Percentiles rank a stretch among this genome's conserved stretches.
Conservation (phyloP, 2,329 filamentous ascomycete species). For the Fusarium nisikadoi region DNA sequence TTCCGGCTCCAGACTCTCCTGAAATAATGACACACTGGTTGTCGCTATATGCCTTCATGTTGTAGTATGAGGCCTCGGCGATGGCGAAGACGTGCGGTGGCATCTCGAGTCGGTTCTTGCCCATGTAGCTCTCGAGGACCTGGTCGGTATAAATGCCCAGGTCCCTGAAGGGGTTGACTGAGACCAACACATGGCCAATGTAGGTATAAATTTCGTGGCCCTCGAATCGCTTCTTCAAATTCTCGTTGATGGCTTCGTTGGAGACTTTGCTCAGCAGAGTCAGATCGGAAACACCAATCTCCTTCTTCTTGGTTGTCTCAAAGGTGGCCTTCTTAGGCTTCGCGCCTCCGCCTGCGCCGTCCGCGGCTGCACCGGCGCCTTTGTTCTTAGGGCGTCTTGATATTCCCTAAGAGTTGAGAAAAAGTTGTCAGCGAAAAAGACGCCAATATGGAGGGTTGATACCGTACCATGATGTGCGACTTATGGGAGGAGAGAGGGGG, state of each 20-base stretch:
- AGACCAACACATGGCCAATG: conserved; percentile 98
- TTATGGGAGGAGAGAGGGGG: conserved; percentile 26
- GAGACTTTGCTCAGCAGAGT: conserved; percentile 98
- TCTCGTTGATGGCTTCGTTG: conserved; percentile 99
- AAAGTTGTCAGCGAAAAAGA: conserved; percentile 26
- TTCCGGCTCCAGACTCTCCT: conserved; percentile 96
- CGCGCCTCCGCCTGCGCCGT: conserved; percentile 54
- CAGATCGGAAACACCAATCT: conserved; percentile 97
- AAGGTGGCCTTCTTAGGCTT: conserved; percentile 96
- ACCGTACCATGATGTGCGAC: conserved; percentile 50
- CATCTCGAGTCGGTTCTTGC: conserved; percentile 95
- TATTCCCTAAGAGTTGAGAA: conserved; percentile 48
- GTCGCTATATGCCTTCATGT: conserved; percentile 99
- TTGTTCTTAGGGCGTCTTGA: conserved; percentile 56
- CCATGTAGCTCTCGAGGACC: conserved; percentile 92
- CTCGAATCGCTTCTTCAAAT: conserved; percentile 97
- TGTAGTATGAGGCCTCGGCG: conserved; percentile 96
- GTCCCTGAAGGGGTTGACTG: conserved; percentile 97
- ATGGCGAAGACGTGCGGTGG: conserved; percentile 97
- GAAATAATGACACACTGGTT: conserved; percentile 99
- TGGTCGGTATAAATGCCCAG: conserved; percentile 97
- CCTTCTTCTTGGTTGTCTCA: conserved; percentile 98
- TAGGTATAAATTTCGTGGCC: conserved; percentile 99
- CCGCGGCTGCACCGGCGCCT: conserved; percentile 52
- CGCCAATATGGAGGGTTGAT: conserved; percentile 14